These are phyloP conservation scores for Globisporangium uncinulatum DNA, from an alignment of 352 stramenopile genomes.

Conservation along the genomic window DNA sequence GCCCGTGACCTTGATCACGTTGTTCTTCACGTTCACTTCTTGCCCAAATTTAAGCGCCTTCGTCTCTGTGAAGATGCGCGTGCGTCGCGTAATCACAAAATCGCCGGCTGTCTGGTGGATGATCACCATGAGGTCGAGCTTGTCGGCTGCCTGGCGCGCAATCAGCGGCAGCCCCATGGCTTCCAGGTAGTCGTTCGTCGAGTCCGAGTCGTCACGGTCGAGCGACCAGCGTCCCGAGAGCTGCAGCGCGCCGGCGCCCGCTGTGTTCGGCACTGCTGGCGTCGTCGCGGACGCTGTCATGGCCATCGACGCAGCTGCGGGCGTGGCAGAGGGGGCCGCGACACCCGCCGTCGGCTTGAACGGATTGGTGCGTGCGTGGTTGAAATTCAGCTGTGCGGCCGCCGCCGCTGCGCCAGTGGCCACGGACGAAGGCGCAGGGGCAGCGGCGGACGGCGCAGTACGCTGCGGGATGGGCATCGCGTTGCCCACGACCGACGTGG, in stretches of 20 bases:
- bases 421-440: constrained; percentile 19
- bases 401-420: constrained; percentile 23
- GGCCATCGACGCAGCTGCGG: constrained; percentile 9
- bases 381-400: constrained; percentile 44
- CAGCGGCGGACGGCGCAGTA: constrained; percentile 4
- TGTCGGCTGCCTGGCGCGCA: constrained; percentile 80
- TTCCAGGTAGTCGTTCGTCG: constrained; percentile 87
- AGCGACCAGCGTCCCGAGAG: constrained; percentile 81
- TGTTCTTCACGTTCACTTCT: constrained; percentile 86
- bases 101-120: constrained; percentile 80
- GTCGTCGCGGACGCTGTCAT: constrained; percentile 15
- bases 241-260: constrained; percentile 69
- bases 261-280: constrained; percentile 53
- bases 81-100: constrained; percentile 83
- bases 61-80: constrained; percentile 88
- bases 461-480: constrained; percentile 66
- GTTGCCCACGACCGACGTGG: constrained; percentile 73
- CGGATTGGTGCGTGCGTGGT: constrained; percentile 51
- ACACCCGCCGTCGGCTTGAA: constrained; percentile 59
- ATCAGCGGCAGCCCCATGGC: constrained; percentile 80
- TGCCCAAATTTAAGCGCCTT: constrained; percentile 85
- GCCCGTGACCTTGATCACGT: constrained; percentile 80
- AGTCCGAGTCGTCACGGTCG: constrained; percentile 85
- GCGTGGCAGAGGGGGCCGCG: constrained; percentile 16
- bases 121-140: constrained; percentile 87